Evolutionary conservation across 2,329 filamentous ascomycete species (phyloP).

Genomic region (Fusarium aywerte): DNA sequence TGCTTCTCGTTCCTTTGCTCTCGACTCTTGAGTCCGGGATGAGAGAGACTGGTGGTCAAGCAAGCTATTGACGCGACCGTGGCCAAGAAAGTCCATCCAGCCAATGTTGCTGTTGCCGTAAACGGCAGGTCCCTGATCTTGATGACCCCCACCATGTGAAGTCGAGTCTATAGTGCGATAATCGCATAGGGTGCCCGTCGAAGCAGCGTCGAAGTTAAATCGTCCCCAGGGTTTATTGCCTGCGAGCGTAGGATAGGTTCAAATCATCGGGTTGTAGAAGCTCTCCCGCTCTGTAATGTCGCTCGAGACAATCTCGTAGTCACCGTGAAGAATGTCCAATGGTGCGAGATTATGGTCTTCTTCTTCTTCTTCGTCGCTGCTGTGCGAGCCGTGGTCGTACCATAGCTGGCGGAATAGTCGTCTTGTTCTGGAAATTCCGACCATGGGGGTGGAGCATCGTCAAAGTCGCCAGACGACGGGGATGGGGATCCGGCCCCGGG

Average conservation of each 20-base stretch:
- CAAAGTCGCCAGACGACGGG: not conserved
- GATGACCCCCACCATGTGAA: slow-evolving; percentile 54
- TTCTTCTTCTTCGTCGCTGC: slow-evolving; percentile 15
- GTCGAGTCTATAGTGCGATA: slow-evolving; percentile 43
- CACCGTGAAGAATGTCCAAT: slow-evolving; percentile 57
- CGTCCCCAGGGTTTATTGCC: slow-evolving; percentile 57
- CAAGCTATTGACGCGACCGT: slow-evolving; percentile 50
- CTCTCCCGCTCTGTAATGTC: slow-evolving; percentile 45
- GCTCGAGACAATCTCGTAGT: slow-evolving; percentile 53
- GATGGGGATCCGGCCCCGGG: slow-evolving; percentile 39
- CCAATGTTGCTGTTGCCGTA: slow-evolving; percentile 46
- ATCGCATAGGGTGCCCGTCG: slow-evolving; percentile 48
- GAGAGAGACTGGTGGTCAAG: slow-evolving; percentile 44
- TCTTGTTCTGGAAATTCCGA: slow-evolving; percentile 16
- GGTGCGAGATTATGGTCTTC: slow-evolving; percentile 11
- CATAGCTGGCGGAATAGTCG: slow-evolving; percentile 11
- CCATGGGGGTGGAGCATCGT: slow-evolving; percentile 35
- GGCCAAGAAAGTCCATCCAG: slow-evolving; percentile 53
- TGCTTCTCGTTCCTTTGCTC: slow-evolving; percentile 48
- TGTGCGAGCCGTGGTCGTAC: not conserved
- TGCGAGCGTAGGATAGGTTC: slow-evolving; percentile 51
- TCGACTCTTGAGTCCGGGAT: slow-evolving; percentile 44
- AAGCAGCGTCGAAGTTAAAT: slow-evolving; percentile 58
- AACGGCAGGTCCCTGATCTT: slow-evolving; percentile 45
- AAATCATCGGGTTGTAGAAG: slow-evolving; percentile 43